These are phyloP conservation scores for Colletotrichum scovillei DNA, from an alignment of 2,329 filamentous ascomycete species.

Conservation along the genomic window DNA sequence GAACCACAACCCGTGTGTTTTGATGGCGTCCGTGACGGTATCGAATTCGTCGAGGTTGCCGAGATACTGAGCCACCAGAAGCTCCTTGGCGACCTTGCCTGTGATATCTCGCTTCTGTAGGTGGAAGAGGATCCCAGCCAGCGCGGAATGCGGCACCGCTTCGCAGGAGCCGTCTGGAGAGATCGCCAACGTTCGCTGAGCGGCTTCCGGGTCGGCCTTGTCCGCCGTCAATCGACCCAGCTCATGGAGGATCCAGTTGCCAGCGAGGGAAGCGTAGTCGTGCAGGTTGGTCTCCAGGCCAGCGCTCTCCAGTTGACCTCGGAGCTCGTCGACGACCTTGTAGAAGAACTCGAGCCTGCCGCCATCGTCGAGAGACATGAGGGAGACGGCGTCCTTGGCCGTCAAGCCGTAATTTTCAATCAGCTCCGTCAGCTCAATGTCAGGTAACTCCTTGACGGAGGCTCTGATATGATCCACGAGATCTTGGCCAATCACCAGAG, in stretches of 20 bases:
- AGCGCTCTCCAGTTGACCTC: conserved; percentile 35
- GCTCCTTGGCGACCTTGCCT: conserved; percentile 67
- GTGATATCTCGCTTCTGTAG: conserved; percentile 63
- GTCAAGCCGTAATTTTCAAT: conserved; percentile 75
- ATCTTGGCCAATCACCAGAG: conserved; percentile 79
- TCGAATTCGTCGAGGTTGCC: conserved; percentile 53
- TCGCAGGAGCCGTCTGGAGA: conserved; percentile 59
- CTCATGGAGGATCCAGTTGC: conserved; percentile 81
- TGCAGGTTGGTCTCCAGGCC: conserved; percentile 41
- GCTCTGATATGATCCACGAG: conserved; percentile 72
- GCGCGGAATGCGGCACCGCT: conserved; percentile 56
- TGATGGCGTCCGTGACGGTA: conserved; percentile 57
- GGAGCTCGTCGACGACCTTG: conserved; percentile 66
- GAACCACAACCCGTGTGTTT: conserved; percentile 65
- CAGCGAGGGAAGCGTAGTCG: conserved; percentile 58
- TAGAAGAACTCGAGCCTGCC: conserved; percentile 86
- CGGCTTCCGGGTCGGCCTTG: conserved; percentile 45
- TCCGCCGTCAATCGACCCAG: conserved; percentile 75
- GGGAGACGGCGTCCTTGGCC: conserved; percentile 83
- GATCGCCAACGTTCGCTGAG: conserved; percentile 45
- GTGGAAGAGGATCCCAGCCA: conserved; percentile 63
- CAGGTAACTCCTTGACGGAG: conserved; percentile 78
- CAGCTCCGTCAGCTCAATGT: conserved; percentile 74
- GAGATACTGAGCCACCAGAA: conserved; percentile 64
- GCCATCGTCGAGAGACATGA: conserved; percentile 82